phyloP scores from a whole-genome alignment of 495 filamentous ascomycete species.

The Daldinia bambusicola region DNA sequence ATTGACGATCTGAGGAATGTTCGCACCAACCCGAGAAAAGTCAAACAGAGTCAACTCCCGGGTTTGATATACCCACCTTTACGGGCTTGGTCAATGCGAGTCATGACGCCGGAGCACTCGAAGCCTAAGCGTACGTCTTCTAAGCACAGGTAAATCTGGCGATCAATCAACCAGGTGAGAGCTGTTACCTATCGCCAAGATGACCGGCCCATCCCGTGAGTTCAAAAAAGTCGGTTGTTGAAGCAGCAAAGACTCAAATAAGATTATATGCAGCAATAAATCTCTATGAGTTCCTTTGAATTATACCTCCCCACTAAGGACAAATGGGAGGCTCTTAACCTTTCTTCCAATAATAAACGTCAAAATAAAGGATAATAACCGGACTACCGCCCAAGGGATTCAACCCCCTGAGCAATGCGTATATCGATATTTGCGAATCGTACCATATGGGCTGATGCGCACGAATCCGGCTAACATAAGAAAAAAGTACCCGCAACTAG shows the following conservation, averaged over 20 bases:
- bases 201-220: not conserved
- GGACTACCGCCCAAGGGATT: not conserved
- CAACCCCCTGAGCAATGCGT: constrained; percentile 3
- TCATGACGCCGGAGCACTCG: no score
- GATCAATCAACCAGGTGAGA: not conserved
- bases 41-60: no score
- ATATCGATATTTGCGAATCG: constrained; percentile 1
- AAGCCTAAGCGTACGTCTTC: no score
- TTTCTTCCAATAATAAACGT: not conserved
- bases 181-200: not conserved
- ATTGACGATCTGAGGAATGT: no score
- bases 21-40: no score
- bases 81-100: no score
- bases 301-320: not conserved
- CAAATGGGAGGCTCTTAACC: not conserved
- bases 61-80: no score
- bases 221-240: not conserved
- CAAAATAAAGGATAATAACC: not conserved
- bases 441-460: constrained; percentile 4
- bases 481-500: not conserved
- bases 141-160: not conserved
- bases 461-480: not conserved
- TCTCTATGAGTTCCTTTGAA: not conserved
- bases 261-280: not conserved
- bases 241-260: not conserved